Evolutionary conservation across 2,329 filamentous ascomycete species (phyloP).

Genomic region (Neoascochyta sp.): DNA sequence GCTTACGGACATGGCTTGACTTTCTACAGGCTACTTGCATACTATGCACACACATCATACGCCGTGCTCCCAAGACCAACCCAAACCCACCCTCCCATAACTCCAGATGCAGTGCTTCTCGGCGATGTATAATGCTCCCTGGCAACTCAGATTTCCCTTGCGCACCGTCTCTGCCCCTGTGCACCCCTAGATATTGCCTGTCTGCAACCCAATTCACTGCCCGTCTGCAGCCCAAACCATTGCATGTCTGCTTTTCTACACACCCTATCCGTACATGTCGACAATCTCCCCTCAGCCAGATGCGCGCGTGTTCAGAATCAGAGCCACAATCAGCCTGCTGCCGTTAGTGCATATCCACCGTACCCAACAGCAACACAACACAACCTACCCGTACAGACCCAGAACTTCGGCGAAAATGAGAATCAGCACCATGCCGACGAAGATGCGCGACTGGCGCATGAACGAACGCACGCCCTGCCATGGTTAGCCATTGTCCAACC

Average conservation of each 20-base stretch:
- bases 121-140: too few relatives aligned
- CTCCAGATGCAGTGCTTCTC: conserved; percentile 10
- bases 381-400: conserved; percentile 84
- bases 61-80: too few relatives aligned
- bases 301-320: conserved; percentile 88
- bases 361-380: not conserved
- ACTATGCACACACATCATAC: too few relatives aligned
- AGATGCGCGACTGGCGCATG: conserved; percentile 93
- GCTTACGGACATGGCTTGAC: too few relatives aligned
- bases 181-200: too few relatives aligned
- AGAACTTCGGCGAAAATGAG: conserved; percentile 98
- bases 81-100: conserved; percentile 3
- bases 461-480: conserved; percentile 76
- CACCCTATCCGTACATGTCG: conserved; percentile 29
- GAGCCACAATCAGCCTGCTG: conserved; percentile 70
- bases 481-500: conserved; percentile 12
- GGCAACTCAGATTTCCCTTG: too few relatives aligned
- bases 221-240: too few relatives aligned
- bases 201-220: too few relatives aligned
- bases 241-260: conserved; percentile 22
- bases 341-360: not conserved
- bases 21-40: too few relatives aligned
- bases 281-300: conserved; percentile 46
- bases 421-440: conserved; percentile 97
- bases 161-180: too few relatives aligned